A percentile compares a stretch with the other conserved stretches of the same genome.
phyloP scores from a whole-genome alignment of 805 yeast genomes.

The Pichia cephalocereana region DNA sequence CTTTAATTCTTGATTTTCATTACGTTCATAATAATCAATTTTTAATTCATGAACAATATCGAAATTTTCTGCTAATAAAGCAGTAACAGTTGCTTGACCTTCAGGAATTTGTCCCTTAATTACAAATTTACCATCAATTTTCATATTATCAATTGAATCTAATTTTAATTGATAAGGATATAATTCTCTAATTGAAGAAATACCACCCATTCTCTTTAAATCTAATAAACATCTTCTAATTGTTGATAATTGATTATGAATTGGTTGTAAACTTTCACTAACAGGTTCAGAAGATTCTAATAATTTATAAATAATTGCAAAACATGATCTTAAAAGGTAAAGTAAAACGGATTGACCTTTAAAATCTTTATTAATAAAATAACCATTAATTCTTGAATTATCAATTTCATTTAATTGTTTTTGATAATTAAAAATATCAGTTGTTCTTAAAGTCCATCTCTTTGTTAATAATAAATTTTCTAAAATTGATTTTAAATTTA shows the following conservation, averaged over 20 bases:
- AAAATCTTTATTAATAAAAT: constrained; percentile 32
- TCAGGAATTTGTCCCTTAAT: constrained; percentile 88
- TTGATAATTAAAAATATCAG: constrained; percentile 83
- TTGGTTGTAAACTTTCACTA: constrained; percentile 83
- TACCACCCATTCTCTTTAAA: constrained; percentile 87
- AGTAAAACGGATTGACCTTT: constrained; percentile 56
- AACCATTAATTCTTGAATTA: constrained; percentile 55
- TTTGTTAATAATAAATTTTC: constrained; percentile 84
- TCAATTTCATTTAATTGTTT: constrained; percentile 66
- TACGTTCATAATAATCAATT: constrained; percentile 68
- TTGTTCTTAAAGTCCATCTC: constrained; percentile 95
- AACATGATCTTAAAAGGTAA: constrained; percentile 81
- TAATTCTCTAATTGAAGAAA: constrained; percentile 76
- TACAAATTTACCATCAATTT: constrained; percentile 87
- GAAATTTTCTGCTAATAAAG: constrained; percentile 85
- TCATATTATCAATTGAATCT: constrained; percentile 77
- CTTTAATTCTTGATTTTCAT: constrained; percentile 23
- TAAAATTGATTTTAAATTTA: constrained; percentile 58
- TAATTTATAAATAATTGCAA: constrained; percentile 80
- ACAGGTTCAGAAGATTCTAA: constrained; percentile 93
- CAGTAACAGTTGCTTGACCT: constrained; percentile 95
- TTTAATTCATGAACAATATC: constrained; percentile 88
- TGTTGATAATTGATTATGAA: constrained; percentile 88
- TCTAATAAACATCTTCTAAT: constrained; percentile 86
- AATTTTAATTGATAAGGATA: constrained; percentile 95